A percentile compares a stretch with the other conserved stretches of the same genome.
phyloP scores from a whole-genome alignment of 2,329 filamentous ascomycete genomes.

The Ophiocordyceps sinensis region DNA sequence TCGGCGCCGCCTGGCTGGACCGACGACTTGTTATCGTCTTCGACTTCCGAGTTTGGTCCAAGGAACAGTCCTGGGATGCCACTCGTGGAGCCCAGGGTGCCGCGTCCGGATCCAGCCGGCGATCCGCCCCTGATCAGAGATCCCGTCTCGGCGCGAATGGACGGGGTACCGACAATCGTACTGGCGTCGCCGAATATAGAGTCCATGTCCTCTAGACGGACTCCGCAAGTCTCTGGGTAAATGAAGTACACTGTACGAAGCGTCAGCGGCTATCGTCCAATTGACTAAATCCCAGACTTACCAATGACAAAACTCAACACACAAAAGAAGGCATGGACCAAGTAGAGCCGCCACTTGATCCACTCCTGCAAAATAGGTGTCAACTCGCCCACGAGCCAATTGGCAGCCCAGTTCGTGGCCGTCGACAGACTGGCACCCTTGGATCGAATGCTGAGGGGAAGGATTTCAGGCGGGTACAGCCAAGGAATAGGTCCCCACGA shows the following conservation, averaged over 20 bases:
- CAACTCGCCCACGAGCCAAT: constrained; percentile 92
- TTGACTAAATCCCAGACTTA: constrained; percentile 31
- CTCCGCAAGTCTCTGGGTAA: constrained; percentile 92
- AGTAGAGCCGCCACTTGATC: constrained; percentile 88
- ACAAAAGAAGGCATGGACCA: constrained; percentile 95
- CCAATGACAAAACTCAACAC: constrained; percentile 89
- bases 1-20: constrained; percentile 16
- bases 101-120: constrained; percentile 55
- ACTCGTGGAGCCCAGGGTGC: constrained; percentile 42
- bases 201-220: constrained; percentile 95
- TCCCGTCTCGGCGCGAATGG: constrained; percentile 59
- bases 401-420: constrained; percentile 95
- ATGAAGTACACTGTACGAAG: constrained; percentile 69
- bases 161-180: constrained; percentile 64
- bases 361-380: constrained; percentile 84
- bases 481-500: constrained; percentile 94
- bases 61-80: constrained; percentile 73
- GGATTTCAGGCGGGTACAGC: constrained; percentile 97
- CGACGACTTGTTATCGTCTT: constrained; percentile 30
- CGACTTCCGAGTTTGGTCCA: constrained; percentile 52
- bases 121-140: constrained; percentile 66
- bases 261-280: constrained; percentile 7
- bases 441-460: constrained; percentile 88
- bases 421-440: constrained; percentile 95
- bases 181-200: constrained; percentile 86